Evolutionary conservation across 2,329 filamentous ascomycete genomes (phyloP).

Genomic region (Alternaria consortialis): DNA sequence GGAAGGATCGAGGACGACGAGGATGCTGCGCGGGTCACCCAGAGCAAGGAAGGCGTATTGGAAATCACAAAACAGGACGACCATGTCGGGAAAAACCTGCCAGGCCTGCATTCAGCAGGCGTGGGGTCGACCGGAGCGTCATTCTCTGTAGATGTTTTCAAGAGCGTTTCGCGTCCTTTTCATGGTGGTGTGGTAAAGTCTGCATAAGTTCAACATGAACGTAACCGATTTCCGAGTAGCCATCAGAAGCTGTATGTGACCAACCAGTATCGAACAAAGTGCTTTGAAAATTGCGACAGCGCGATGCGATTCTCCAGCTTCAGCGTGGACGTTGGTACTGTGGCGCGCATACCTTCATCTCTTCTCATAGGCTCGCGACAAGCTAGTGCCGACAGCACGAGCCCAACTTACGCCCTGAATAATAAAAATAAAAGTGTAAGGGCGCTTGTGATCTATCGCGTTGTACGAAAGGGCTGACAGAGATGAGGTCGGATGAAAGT

Average conservation of each 20-base stretch:
- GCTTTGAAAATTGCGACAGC: neutral
- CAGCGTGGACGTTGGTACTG: neutral
- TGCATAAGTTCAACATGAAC: neutral
- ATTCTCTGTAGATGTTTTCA: neutral
- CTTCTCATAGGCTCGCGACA: neutral
- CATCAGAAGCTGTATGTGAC: neutral
- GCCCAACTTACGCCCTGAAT: neutral
- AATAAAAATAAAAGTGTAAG: neutral
- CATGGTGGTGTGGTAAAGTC: neutral
- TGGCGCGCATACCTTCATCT: neutral
- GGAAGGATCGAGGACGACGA: neutral
- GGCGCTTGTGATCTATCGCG: neutral
- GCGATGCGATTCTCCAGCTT: neutral
- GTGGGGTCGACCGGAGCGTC: neutral
- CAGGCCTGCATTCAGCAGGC: no score
- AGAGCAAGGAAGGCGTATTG: neutral
- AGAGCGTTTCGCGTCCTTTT: neutral
- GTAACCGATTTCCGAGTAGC: neutral
- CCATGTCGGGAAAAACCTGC: neutral
- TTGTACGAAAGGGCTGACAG: slow-evolving; percentile 2
- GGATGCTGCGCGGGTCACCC: neutral
- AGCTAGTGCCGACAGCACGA: neutral
- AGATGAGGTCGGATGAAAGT: slow-evolving; percentile 7
- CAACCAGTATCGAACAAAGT: neutral
- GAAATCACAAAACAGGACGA: neutral